Percentiles rank a stretch among this genome's conserved stretches.
Evolutionary conservation across 108 stramenopile species (phyloP).

Genomic region (Tribonema minus): DNA sequence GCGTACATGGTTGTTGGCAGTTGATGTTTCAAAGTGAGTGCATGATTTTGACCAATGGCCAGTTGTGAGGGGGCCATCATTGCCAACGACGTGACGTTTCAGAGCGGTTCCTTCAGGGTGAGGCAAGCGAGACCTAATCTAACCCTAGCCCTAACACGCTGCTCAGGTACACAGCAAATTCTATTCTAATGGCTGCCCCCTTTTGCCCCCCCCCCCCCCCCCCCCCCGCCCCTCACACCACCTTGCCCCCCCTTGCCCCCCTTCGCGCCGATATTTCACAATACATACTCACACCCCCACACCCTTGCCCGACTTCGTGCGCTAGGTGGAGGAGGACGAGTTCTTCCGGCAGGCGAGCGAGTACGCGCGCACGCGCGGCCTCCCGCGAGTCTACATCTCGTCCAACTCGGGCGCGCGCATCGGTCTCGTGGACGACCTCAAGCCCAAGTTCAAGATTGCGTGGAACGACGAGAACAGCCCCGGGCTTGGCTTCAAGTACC

Average conservation of each 20-base stretch:
- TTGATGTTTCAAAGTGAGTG: no score
- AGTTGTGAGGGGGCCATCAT: conserved; percentile 89
- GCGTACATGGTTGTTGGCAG: no score
- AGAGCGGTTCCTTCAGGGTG: conserved; percentile 93
- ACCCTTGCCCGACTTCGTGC: neutral
- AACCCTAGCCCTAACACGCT: no score
- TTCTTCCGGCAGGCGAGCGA: conserved; percentile 82
- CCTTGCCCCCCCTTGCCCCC: no score
- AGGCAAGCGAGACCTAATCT: no score
- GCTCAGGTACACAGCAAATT: no score
- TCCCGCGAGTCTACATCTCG: conserved; percentile 91
- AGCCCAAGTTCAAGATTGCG: conserved; percentile 84
- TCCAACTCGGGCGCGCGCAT: conserved; percentile 95
- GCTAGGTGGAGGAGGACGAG: conserved; percentile 72
- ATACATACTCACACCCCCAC: no score
- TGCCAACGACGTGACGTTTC: conserved; percentile 94
- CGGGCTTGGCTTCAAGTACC: conserved; percentile 88
- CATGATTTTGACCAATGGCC: no score
- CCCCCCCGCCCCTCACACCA: no score
- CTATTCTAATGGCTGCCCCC: no score
- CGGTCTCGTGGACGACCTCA: conserved; percentile 93
- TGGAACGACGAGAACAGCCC: conserved; percentile 80
- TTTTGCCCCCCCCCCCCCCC: no score
- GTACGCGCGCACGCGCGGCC: conserved; percentile 77
- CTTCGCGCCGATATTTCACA: no score